These are phyloP conservation scores for Coemansia sp. DNA, from an alignment of 192 early-diverging fungal genomes.

Conservation along the genomic window DNA sequence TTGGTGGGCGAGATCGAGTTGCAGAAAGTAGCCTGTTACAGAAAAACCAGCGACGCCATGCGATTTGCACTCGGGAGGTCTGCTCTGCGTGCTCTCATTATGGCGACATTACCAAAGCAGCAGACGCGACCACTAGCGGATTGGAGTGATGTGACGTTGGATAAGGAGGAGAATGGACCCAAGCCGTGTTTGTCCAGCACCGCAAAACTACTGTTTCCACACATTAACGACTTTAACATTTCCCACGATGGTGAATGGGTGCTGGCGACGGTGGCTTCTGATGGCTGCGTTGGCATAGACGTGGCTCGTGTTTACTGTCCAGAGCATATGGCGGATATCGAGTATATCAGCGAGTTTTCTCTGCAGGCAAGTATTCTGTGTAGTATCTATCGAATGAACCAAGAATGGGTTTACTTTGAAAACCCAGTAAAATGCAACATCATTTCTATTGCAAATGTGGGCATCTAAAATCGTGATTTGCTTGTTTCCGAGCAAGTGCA, in stretches of 20 bases:
- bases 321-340: slow-evolving; percentile 2
- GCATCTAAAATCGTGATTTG: too few species aligned
- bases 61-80: slow-evolving; percentile 29
- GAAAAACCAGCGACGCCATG: slow-evolving; percentile 20
- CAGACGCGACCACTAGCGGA: neutral
- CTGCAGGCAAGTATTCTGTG: slow-evolving; percentile 20
- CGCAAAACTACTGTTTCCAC: neutral
- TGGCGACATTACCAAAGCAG: neutral
- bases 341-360: slow-evolving; percentile 35
- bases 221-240: slow-evolving; percentile 41
- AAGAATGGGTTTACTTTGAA: too few species aligned
- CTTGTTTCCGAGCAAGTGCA: too few species aligned
- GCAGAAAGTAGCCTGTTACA: slow-evolving; percentile 6
- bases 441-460: too few species aligned
- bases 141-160: slow-evolving; percentile 9
- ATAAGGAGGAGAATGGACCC: slow-evolving; percentile 10
- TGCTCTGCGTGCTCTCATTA: slow-evolving; percentile 16
- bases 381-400: neutral
- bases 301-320: slow-evolving; percentile 29
- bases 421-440: too few species aligned
- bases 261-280: slow-evolving; percentile 15
- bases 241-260: slow-evolving; percentile 49
- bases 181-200: slow-evolving; percentile 22
- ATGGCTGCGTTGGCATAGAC: slow-evolving; percentile 34
- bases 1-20: slow-evolving; percentile 6